Conservation (phyloP, 768 basidiomycete species). For the Rossbeevera mucosa region DNA sequence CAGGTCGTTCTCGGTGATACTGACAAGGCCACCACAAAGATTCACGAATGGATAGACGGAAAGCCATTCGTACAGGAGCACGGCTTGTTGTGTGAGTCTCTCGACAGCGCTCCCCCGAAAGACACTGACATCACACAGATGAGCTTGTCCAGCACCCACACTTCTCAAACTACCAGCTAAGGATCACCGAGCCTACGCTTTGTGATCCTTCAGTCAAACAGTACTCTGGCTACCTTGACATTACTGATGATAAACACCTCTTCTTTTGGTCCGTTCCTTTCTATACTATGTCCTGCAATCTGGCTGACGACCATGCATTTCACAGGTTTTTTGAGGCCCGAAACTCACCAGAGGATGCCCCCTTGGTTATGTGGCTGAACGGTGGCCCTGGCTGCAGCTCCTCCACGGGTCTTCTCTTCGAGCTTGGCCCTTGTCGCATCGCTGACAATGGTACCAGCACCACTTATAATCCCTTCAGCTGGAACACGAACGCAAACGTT, state of each 20-base stretch:
- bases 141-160: conserved; percentile 58
- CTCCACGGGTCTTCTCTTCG: conserved; percentile 83
- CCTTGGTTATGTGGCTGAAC: conserved; percentile 88
- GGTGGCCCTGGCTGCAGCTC: conserved; percentile 73
- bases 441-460: conserved; percentile 64
- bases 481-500: conserved; percentile 70
- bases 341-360: conserved; percentile 65
- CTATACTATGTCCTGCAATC: background rate
- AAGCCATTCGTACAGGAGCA: conserved; percentile 66
- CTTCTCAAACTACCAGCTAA: conserved; percentile 50
- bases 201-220: conserved; percentile 76
- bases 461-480: conserved; percentile 72
- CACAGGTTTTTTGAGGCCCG: conserved; percentile 87
- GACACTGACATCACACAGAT: conserved; percentile 32
- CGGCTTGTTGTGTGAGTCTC: conserved; percentile 61
- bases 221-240: conserved; percentile 80
- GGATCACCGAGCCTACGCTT: conserved; percentile 62
- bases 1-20: conserved; percentile 40
- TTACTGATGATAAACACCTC: conserved; percentile 72
- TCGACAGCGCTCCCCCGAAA: background rate
- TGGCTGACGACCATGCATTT: background rate
- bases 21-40: conserved; percentile 39
- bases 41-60: conserved; percentile 63
- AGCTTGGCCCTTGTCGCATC: conserved; percentile 85
- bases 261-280: conserved; percentile 70